Evolutionary conservation across 495 filamentous ascomycete species (phyloP).

Genomic region (Aspergillus diversus): DNA sequence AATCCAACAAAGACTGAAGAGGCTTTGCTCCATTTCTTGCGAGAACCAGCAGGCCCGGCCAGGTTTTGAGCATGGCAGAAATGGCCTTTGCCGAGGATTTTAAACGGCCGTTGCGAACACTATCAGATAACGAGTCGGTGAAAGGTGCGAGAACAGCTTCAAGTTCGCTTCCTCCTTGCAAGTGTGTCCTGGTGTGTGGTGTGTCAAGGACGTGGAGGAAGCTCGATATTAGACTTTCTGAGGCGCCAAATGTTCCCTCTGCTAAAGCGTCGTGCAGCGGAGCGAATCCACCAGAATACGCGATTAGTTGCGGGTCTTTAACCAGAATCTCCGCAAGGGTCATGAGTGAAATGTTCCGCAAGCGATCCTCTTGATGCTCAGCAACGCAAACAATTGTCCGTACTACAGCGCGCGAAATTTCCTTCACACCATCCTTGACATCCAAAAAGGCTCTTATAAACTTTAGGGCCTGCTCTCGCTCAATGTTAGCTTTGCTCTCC

Average conservation of each 20-base stretch:
- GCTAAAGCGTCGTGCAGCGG: conserved; percentile 83
- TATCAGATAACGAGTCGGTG: conserved; percentile 75
- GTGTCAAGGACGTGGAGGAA: conserved; percentile 89
- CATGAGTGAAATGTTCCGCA: conserved; percentile 86
- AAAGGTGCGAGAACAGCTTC: conserved; percentile 86
- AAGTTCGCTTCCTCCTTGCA: conserved; percentile 78
- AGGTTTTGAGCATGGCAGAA: conserved; percentile 85
- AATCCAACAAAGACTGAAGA: conserved; percentile 77
- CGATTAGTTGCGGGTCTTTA: conserved; percentile 76
- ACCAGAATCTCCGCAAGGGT: conserved; percentile 91
- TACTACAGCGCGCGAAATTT: conserved; percentile 84
- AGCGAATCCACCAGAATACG: conserved; percentile 78
- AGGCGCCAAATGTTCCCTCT: conserved; percentile 88
- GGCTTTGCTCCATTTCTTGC: conserved; percentile 84
- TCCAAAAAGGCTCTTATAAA: conserved; percentile 95
- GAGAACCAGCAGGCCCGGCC: conserved; percentile 83
- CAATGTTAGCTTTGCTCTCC: conserved; percentile 92
- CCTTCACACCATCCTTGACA: conserved; percentile 87
- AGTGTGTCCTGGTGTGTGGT: conserved; percentile 75
- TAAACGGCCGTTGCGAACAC: conserved; percentile 69
- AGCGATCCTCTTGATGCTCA: conserved; percentile 83
- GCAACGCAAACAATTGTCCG: conserved; percentile 88
- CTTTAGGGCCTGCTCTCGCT: conserved; percentile 95
- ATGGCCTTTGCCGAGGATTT: conserved; percentile 87
- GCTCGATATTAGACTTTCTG: conserved; percentile 79